phyloP scores from a whole-genome alignment of 805 yeast species.

The Starmera quercuum region DNA sequence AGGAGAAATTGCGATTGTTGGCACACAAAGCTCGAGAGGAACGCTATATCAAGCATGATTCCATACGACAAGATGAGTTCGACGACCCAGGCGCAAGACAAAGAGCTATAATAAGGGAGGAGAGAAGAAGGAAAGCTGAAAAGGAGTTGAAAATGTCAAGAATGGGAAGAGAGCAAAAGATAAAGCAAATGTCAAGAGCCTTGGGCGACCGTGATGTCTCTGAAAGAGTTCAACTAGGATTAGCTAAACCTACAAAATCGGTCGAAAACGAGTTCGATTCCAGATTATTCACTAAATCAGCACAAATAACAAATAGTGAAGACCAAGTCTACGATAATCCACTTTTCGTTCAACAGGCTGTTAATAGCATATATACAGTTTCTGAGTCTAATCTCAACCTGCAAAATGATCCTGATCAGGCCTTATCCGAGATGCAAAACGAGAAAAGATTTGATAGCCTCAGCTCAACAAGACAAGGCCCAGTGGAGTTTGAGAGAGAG shows the following conservation, averaged over 20 bases:
- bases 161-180: slow-evolving; percentile 36
- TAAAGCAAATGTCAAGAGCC: slow-evolving; percentile 34
- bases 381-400: slow-evolving; percentile 15
- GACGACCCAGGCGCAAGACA: slow-evolving; percentile 16
- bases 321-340: slow-evolving; percentile 55
- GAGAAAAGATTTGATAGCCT: slow-evolving; percentile 17
- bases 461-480: too few species aligned
- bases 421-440: slow-evolving; percentile 7
- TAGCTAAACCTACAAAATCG: slow-evolving; percentile 29
- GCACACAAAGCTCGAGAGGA: slow-evolving; percentile 43
- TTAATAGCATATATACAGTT: slow-evolving; percentile 42
- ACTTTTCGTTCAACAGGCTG: slow-evolving; percentile 46
- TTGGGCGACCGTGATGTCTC: slow-evolving; percentile 46
- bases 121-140: slow-evolving; percentile 39
- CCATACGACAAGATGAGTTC: slow-evolving; percentile 4
- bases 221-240: slow-evolving; percentile 46
- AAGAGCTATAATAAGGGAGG: slow-evolving; percentile 33
- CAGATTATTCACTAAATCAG: slow-evolving; percentile 42
- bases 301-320: slow-evolving; percentile 28
- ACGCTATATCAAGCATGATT: slow-evolving; percentile 8
- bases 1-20: slow-evolving; percentile 39
- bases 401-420: slow-evolving; percentile 13
- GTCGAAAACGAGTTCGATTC: slow-evolving; percentile 48
- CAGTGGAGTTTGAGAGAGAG: slow-evolving; percentile 39
- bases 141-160: slow-evolving; percentile 34